Evolutionary conservation across 2,329 filamentous ascomycete genomes (phyloP).

Genomic region (Endoconidiophora laricicola): DNA sequence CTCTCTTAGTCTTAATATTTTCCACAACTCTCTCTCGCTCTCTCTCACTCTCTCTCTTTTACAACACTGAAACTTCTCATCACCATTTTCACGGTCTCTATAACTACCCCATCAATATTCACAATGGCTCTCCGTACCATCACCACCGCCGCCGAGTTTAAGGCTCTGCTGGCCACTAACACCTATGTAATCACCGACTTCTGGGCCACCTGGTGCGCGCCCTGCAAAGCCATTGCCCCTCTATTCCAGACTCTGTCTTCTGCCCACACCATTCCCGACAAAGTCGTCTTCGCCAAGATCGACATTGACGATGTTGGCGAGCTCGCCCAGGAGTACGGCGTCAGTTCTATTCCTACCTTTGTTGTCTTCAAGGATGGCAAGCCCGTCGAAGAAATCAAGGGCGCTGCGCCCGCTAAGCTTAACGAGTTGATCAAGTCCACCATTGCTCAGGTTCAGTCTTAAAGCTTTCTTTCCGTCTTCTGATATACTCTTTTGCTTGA

Average conservation of each 20-base stretch:
- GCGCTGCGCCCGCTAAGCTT: conserved; percentile 11
- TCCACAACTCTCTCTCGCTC: too few species aligned
- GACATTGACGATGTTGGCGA: conserved; percentile 39
- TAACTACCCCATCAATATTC: background rate
- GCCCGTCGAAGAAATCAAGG: conserved; percentile 14
- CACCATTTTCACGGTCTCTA: too few species aligned
- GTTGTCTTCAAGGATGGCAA: conserved; percentile 41
- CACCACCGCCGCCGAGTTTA: conserved; percentile 28
- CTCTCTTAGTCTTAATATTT: too few species aligned
- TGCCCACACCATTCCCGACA: conserved; percentile 21
- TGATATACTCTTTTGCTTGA: too few species aligned
- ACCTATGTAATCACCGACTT: conserved; percentile 40
- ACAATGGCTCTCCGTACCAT: conserved; percentile 3
- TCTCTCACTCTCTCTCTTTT: too few species aligned
- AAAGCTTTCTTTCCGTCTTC: conserved; percentile 14
- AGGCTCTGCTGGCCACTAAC: conserved; percentile 29
- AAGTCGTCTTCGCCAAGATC: conserved; percentile 39
- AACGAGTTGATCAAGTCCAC: conserved; percentile 11
- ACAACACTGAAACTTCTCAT: too few species aligned
- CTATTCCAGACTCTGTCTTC: conserved; percentile 32
- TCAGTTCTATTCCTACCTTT: conserved; percentile 43
- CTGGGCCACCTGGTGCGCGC: conserved; percentile 43
- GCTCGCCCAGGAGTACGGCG: conserved; percentile 30
- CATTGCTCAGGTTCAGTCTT: conserved; percentile 17
- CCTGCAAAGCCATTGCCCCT: conserved; percentile 43